These are phyloP conservation scores for Capsicum rhomboideum DNA, from an alignment of 257 asterid species.

Conservation along the genomic window DNA sequence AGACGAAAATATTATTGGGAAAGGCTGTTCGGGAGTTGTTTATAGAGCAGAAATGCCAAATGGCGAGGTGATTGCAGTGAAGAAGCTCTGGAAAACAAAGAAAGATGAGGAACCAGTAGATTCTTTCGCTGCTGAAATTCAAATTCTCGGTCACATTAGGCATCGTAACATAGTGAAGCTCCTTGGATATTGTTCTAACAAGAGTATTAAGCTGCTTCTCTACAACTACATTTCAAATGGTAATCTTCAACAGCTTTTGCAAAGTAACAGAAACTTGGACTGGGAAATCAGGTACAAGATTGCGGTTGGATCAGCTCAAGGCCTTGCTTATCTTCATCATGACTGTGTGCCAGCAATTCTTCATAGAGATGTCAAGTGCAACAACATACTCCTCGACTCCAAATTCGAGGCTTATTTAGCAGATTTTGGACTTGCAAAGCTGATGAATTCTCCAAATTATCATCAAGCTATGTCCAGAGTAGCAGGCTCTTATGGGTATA, in stretches of 20 bases:
- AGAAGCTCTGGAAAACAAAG: conserved; percentile 85
- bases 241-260: conserved; percentile 73
- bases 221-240: conserved; percentile 81
- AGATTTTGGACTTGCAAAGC: conserved; percentile 95
- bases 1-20: conserved; percentile 77
- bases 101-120: conserved; percentile 52
- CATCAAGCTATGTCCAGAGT: conserved; percentile 86
- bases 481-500: conserved; percentile 91
- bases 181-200: conserved; percentile 80
- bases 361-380: conserved; percentile 91
- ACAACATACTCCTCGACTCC: conserved; percentile 77
- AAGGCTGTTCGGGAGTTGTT: conserved; percentile 88
- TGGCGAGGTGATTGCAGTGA: conserved; percentile 79
- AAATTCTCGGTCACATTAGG: conserved; percentile 88
- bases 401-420: conserved; percentile 81
- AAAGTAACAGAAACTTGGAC: conserved; percentile 61
- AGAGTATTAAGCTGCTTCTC: conserved; percentile 73
- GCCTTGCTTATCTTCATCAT: conserved; percentile 92
- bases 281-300: conserved; percentile 92
- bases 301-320: conserved; percentile 89
- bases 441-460: conserved; percentile 75
- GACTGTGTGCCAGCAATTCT: conserved; percentile 84
- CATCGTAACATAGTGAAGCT: conserved; percentile 85
- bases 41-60: conserved; percentile 72
- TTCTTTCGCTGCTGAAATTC: conserved; percentile 87